Evolutionary conservation across 768 basidiomycete species (phyloP).

Genomic region (Mycena albidolilacea): DNA sequence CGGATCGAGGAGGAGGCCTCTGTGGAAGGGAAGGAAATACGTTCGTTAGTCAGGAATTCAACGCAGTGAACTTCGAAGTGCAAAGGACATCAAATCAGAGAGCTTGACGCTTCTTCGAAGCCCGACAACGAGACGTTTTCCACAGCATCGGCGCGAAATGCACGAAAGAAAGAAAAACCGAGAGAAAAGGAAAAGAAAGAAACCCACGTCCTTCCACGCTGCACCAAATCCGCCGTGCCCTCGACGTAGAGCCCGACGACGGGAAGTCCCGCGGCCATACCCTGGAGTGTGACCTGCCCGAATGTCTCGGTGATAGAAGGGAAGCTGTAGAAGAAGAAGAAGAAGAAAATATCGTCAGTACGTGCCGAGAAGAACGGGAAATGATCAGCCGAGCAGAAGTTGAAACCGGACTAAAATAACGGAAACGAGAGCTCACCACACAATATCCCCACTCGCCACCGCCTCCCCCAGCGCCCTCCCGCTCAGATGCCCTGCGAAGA

Average conservation of each 20-base stretch:
- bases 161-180: no score
- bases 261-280: slow-evolving; percentile 35
- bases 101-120: no score
- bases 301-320: slow-evolving; percentile 37
- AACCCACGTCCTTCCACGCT: slow-evolving; percentile 16
- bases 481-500: slow-evolving; percentile 32
- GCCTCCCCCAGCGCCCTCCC: slow-evolving; percentile 27
- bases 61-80: no score
- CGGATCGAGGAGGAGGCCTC: slow-evolving; percentile 2
- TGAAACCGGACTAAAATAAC: not conserved
- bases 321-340: not conserved
- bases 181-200: not conserved
- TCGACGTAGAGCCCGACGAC: slow-evolving; percentile 32
- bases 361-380: no score
- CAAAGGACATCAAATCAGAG: no score
- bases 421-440: slow-evolving; percentile 10
- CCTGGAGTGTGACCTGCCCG: slow-evolving; percentile 38
- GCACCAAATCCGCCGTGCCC: slow-evolving; percentile 36
- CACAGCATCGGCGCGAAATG: no score
- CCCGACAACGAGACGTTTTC: no score
- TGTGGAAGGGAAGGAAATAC: not conserved
- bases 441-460: slow-evolving; percentile 30
- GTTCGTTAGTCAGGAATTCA: no score
- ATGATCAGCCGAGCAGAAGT: no score
- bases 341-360: not conserved